Conservation (phyloP, 306 rosid genomes). For the Medicago ruthenica region DNA sequence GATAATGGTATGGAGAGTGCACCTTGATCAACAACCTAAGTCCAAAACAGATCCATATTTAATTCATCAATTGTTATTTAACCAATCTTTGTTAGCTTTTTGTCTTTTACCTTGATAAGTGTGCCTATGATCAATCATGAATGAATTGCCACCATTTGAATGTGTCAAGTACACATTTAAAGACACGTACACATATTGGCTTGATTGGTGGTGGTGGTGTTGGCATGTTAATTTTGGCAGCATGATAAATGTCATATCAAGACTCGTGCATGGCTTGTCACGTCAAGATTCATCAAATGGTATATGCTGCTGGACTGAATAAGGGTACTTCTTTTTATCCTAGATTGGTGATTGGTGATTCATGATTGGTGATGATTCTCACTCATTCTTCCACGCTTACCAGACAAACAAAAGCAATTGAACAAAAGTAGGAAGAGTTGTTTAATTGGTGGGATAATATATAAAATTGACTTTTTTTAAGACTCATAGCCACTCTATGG, state of each 20-base stretch:
- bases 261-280: not conserved
- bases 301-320: not conserved
- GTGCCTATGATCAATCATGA: not conserved
- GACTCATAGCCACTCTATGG: not conserved
- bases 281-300: not conserved
- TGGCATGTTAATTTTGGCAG: conserved; percentile 9
- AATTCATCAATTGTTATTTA: no score
- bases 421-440: not conserved
- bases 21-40: no score
- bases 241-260: not conserved
- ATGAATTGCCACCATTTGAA: not conserved
- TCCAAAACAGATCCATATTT: no score
- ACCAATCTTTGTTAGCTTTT: not conserved
- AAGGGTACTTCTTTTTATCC: not conserved
- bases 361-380: not conserved
- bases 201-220: not conserved
- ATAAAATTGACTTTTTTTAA: not conserved
- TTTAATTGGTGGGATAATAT: not conserved
- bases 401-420: not conserved
- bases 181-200: conserved; percentile 8
- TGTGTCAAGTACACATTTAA: not conserved
- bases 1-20: no score
- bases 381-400: conserved; percentile 12
- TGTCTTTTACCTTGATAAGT: not conserved
- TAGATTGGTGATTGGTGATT: not conserved